Base-by-base conservation (phyloP, 2,329 filamentous ascomycete species). In the Gyromitra esculenta region DNA sequence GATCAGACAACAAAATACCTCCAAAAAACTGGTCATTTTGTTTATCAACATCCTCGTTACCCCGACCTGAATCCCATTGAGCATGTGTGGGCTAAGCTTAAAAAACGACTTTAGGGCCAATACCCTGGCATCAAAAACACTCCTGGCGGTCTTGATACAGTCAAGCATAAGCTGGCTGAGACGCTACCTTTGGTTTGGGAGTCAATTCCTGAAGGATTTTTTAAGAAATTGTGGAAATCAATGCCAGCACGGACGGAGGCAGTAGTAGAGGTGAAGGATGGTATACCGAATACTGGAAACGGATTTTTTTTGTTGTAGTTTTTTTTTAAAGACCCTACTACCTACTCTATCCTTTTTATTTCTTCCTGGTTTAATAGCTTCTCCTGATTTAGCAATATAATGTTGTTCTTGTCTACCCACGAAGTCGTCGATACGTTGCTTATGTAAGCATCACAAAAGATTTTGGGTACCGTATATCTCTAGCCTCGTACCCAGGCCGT, bases 41-140 rank as follows among this genome's bases (percentile, higher is more conserved):
- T 71, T 9, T 6, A 35, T 1, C 9, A 66, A 4, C 60, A 68
- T 2, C 48, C 70, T 11, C 39, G 52, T 11, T 62, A 60, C 18
- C 77, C 70, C 37, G 77, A 78, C n/a, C 43, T 78, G 3, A 79
- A 77, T 48, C 78, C 74, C 8, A 76, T 79, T 63, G 75, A 79
- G 57, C 39, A 77, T 66, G 43, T 43, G 0, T 77, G 50, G 76
- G 11, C 13, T n/a, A 41, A 57, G 21, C 45, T 79, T n/a, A 78
- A 79, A 60, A 45, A 60, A 54, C 35, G 48, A 6, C 50, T 71
- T 5, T 18, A 52, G n/a, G 43, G 71, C 11, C 65, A 70, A 15
- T 67, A 72, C 45, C 63, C 73, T 15, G 60, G 76, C 2, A 62
- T 75, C 39, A n/a, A 5, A n/a, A 1, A 48, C 3, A 71, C 45